Evolutionary conservation across 2,329 filamentous ascomycete species (phyloP).

Genomic region (Aureobasidium sp.): DNA sequence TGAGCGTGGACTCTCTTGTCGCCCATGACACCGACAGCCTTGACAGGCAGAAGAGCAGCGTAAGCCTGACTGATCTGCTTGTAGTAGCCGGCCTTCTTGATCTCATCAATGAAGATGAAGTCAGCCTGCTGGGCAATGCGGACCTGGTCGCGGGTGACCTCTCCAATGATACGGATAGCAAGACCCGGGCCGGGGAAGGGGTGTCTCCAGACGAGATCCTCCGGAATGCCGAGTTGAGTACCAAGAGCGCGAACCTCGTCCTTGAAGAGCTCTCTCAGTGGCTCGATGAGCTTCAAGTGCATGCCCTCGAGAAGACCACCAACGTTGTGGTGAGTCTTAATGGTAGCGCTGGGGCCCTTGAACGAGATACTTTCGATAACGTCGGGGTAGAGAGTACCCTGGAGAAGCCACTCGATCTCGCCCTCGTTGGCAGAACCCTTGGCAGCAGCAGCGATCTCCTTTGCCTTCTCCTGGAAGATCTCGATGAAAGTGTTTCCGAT

Average conservation of each 20-base stretch:
- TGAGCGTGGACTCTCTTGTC: slow-evolving; percentile 61
- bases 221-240: slow-evolving; percentile 59
- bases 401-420: slow-evolving; percentile 76
- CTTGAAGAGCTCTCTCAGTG: slow-evolving; percentile 73
- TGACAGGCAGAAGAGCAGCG: slow-evolving; percentile 57
- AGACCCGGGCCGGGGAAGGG: slow-evolving; percentile 71
- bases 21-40: slow-evolving; percentile 60
- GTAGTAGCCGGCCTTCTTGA: slow-evolving; percentile 64
- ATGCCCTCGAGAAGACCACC: slow-evolving; percentile 57
- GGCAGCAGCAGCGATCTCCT: slow-evolving; percentile 63
- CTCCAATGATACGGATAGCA: slow-evolving; percentile 72
- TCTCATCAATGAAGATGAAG: slow-evolving; percentile 69
- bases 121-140: slow-evolving; percentile 72
- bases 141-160: slow-evolving; percentile 71
- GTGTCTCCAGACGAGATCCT: slow-evolving; percentile 70
- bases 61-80: slow-evolving; percentile 62
- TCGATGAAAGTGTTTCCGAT: slow-evolving; percentile 78
- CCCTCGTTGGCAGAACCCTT: slow-evolving; percentile 59
- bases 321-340: slow-evolving; percentile 69
- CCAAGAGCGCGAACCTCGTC: slow-evolving; percentile 69
- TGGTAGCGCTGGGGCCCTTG: slow-evolving; percentile 62
- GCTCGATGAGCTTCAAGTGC: slow-evolving; percentile 66
- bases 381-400: slow-evolving; percentile 76
- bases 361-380: slow-evolving; percentile 65
- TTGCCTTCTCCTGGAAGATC: slow-evolving; percentile 73